These are phyloP conservation scores for Rhododendron griersonianum DNA, from an alignment of 148 eudicot species.

Conservation along the genomic window DNA sequence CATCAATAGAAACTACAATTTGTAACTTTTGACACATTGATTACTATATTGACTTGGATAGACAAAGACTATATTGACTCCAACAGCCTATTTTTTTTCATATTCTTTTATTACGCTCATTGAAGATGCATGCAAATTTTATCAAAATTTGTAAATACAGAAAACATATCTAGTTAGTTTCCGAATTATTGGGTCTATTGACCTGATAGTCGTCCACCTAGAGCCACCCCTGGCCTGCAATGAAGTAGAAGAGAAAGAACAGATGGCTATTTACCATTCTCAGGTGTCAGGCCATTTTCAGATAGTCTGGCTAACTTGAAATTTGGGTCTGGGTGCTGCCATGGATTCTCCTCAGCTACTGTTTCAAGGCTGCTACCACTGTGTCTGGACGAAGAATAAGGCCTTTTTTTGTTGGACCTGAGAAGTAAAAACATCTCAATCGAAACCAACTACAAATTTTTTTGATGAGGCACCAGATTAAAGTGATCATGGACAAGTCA, in stretches of 20 bases:
- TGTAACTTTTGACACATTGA: background rate
- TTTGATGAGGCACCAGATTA: background rate
- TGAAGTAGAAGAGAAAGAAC: background rate
- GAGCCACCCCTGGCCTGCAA: background rate
- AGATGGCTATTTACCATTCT: constrained; percentile 46
- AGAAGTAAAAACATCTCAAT: constrained; percentile 7
- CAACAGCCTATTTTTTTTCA: background rate
- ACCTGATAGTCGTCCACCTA: background rate
- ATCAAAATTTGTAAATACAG: background rate
- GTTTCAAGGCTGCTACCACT: constrained; percentile 56
- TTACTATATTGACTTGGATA: background rate
- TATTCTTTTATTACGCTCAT: background rate
- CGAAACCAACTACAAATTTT: background rate
- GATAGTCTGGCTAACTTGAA: constrained; percentile 48
- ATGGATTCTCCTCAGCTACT: constrained; percentile 62
- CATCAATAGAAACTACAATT: background rate
- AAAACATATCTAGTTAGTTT: background rate
- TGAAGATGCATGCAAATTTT: background rate
- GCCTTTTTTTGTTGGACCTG: constrained; percentile 67
- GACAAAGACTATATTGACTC: background rate
- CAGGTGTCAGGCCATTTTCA: constrained; percentile 43
- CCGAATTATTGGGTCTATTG: background rate
- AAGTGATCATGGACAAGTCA: background rate
- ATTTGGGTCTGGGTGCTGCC: constrained; percentile 37
- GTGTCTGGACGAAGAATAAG: constrained; percentile 46